phyloP scores from a whole-genome alignment of 31 red algal species.

The Endocladia muricata region DNA sequence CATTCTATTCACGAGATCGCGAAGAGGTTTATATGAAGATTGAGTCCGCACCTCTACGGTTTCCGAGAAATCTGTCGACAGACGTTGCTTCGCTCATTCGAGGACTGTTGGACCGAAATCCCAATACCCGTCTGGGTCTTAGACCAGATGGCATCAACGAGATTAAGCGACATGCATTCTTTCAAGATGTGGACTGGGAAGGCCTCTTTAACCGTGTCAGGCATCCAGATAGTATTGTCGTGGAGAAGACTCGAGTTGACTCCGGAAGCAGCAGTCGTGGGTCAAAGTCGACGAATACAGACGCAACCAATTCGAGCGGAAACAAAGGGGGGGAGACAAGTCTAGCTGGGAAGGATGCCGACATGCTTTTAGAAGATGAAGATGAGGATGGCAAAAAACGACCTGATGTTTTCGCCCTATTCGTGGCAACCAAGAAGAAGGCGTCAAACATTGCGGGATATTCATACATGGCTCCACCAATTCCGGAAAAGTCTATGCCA shows the following conservation, averaged over 20 bases:
- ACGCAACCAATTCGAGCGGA: background rate
- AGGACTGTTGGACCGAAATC: slow-evolving; percentile 61
- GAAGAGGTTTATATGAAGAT: slow-evolving; percentile 57
- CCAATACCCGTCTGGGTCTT: slow-evolving; percentile 54
- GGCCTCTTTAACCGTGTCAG: slow-evolving; percentile 34
- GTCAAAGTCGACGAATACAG: slow-evolving; percentile 12
- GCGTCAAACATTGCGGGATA: slow-evolving; percentile 70
- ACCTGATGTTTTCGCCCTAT: slow-evolving; percentile 65
- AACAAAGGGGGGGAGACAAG: slow-evolving; percentile 15
- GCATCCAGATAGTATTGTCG: slow-evolving; percentile 70
- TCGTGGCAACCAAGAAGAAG: slow-evolving; percentile 76
- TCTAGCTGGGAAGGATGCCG: slow-evolving; percentile 43
- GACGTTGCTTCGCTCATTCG: slow-evolving; percentile 53
- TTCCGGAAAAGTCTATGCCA: background rate
- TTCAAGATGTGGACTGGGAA: slow-evolving; percentile 62
- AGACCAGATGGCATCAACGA: too few relatives aligned
- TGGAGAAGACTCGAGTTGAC: slow-evolving; percentile 34
- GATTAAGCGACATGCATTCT: slow-evolving; percentile 49
- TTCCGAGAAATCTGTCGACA: slow-evolving; percentile 48
- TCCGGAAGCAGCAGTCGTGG: background rate
- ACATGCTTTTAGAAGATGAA: slow-evolving; percentile 66
- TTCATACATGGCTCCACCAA: slow-evolving; percentile 47
- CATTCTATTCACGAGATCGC: slow-evolving; percentile 68
- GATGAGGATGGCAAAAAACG: slow-evolving; percentile 27
- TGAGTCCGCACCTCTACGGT: slow-evolving; percentile 32